phyloP scores from a whole-genome alignment of 371 early-diverging fungal species.

The Thermomucor indicae-seudaticae region DNA sequence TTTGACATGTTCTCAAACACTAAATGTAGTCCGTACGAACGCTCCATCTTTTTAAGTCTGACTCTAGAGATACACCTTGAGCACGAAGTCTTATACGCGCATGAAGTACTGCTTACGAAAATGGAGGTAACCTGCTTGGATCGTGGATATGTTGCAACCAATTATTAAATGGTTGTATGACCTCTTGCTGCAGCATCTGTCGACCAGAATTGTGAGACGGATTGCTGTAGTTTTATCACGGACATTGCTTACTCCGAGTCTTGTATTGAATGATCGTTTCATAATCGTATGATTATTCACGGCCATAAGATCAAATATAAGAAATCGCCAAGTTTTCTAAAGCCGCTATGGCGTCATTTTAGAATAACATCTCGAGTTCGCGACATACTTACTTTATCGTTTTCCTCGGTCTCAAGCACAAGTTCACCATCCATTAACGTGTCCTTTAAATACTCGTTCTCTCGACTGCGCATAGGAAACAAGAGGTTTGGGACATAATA shows the following conservation, averaged over 20 bases:
- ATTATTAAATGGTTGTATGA: slow-evolving; percentile 52
- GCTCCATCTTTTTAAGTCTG: slow-evolving; percentile 59
- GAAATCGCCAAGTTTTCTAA: slow-evolving; percentile 58
- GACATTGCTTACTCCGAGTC: no score
- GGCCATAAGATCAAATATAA: slow-evolving; percentile 69
- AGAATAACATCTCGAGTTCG: not conserved
- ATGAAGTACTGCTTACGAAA: slow-evolving; percentile 48
- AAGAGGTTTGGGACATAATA: slow-evolving; percentile 63
- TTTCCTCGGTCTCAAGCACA: slow-evolving; percentile 41
- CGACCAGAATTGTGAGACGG: not conserved
- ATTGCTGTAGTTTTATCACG: slow-evolving; percentile 21
- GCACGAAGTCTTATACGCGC: not conserved
- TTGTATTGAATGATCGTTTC: slow-evolving; percentile 58
- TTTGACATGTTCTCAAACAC: slow-evolving; percentile 61
- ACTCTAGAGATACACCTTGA: slow-evolving; percentile 22
- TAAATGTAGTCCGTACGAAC: slow-evolving; percentile 53
- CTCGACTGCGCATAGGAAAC: slow-evolving; percentile 51
- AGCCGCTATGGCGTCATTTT: not conserved
- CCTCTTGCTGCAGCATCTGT: slow-evolving; percentile 63
- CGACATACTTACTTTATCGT: not conserved
- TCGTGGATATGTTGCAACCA: slow-evolving; percentile 34
- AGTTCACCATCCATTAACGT: slow-evolving; percentile 82
- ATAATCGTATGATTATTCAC: slow-evolving; percentile 53
- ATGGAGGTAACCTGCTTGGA: slow-evolving; percentile 47
- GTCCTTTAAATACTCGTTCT: slow-evolving; percentile 58